Percentiles rank a stretch among this genome's conserved stretches.
These are phyloP conservation scores for Thraustochytrium sp. DNA, from an alignment of 352 stramenopile genomes.

Conservation along the genomic window DNA sequence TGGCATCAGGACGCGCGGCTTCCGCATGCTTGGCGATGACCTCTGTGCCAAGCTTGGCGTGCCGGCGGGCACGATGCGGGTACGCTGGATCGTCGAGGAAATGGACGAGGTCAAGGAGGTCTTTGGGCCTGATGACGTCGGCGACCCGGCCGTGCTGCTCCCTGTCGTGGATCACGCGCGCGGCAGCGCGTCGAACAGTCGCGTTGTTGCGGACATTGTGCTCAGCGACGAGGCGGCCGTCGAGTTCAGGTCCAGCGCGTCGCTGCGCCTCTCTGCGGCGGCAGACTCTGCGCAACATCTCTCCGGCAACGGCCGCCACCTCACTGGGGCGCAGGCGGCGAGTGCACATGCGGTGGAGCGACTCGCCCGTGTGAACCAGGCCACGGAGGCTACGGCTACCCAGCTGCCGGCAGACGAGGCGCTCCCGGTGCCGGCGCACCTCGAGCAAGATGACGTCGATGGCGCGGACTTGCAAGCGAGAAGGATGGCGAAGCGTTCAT, in stretches of 20 bases:
- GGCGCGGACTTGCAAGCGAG: too few relatives aligned
- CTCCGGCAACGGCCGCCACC: background rate
- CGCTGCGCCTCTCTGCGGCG: background rate
- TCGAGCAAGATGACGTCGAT: too few relatives aligned
- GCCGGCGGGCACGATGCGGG: background rate
- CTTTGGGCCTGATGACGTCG: background rate
- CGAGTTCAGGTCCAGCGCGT: background rate
- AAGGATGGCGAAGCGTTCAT: too few relatives aligned
- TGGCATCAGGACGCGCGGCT: background rate
- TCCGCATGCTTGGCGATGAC: background rate
- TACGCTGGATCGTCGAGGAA: constrained; percentile 1
- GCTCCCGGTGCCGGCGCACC: too few relatives aligned
- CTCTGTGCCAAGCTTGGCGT: background rate
- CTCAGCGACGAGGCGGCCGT: background rate
- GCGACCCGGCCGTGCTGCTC: background rate
- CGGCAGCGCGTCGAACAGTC: background rate
- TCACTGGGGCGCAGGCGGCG: too few relatives aligned
- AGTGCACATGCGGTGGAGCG: too few relatives aligned
- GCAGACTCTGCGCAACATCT: background rate
- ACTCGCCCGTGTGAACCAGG: too few relatives aligned
- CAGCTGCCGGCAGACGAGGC: too few relatives aligned
- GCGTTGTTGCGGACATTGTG: background rate
- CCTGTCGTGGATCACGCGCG: background rate
- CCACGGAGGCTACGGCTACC: too few relatives aligned
- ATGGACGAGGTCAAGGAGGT: background rate